phyloP scores from a whole-genome alignment of 2,329 filamentous ascomycete species.

The Apiospora rasikravindrae region DNA sequence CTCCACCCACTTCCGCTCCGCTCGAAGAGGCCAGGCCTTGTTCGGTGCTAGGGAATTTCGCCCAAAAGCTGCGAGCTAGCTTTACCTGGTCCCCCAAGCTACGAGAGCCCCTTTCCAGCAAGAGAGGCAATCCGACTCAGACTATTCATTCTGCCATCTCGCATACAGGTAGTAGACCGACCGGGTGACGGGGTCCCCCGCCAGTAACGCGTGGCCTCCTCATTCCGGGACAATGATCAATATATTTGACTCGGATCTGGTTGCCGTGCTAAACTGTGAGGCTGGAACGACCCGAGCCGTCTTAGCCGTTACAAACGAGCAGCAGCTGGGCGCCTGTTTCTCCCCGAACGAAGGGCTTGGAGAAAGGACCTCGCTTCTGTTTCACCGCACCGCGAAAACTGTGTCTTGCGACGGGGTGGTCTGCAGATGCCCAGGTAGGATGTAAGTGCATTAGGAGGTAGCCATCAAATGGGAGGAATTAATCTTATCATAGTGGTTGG shows the following conservation, averaged over 20 bases:
- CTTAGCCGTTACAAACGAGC: constrained; percentile 10
- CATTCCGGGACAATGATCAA: background rate
- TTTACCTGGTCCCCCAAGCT: background rate
- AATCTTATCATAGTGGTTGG: background rate
- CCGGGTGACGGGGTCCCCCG: background rate
- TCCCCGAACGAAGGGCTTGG: background rate
- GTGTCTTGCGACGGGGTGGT: background rate
- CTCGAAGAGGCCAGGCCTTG: constrained; percentile 9
- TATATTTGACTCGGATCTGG: background rate
- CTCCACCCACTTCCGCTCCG: constrained; percentile 12
- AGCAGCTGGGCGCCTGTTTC: background rate
- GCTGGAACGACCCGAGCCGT: constrained; percentile 15
- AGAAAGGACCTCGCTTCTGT: background rate
- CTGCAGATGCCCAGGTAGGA: background rate
- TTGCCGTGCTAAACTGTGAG: constrained; percentile 7
- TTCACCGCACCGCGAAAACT: background rate
- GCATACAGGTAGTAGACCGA: background rate
- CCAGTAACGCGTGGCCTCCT: constrained; percentile 13
- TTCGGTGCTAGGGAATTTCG: background rate
- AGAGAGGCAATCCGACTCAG: background rate
- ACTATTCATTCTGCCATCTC: background rate
- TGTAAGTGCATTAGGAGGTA: background rate
- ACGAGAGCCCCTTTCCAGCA: background rate
- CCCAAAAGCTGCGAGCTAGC: background rate
- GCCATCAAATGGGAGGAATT: background rate